These are phyloP conservation scores for Suillus brevipes DNA, from an alignment of 768 basidiomycete genomes.

Conservation along the genomic window DNA sequence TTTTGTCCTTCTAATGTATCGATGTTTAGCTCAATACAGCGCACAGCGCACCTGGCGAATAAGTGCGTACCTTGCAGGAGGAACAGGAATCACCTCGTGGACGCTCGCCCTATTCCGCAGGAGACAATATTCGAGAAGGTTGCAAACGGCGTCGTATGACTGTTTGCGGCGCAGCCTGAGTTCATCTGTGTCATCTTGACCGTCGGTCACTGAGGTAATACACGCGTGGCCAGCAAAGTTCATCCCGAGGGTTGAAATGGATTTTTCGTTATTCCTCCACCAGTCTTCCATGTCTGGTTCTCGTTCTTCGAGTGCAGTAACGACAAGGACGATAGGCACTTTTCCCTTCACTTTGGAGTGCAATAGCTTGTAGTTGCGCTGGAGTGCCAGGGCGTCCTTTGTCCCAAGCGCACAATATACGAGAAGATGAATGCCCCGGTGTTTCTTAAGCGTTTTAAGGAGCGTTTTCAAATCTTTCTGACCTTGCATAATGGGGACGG, in stretches of 20 bases:
- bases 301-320: conserved; percentile 41
- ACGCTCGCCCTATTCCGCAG: background rate
- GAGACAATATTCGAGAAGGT: conserved; percentile 15
- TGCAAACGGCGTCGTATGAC: conserved; percentile 25
- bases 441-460: background rate
- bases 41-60: background rate
- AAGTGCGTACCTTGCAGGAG: background rate
- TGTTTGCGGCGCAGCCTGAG: conserved; percentile 21
- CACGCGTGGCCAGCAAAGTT: conserved; percentile 32
- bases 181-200: conserved; percentile 13
- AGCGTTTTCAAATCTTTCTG: background rate
- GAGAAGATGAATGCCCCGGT: conserved; percentile 22
- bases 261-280: conserved; percentile 28
- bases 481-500: background rate
- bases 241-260: conserved; percentile 29
- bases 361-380: conserved; percentile 42
- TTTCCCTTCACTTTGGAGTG: conserved; percentile 37
- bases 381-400: conserved; percentile 33
- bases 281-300: conserved; percentile 34
- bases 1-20: background rate
- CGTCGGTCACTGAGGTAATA: conserved; percentile 28
- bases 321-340: conserved; percentile 40
- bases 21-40: background rate
- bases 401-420: conserved; percentile 40
- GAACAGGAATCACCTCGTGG: too few relatives aligned